Base-by-base conservation (phyloP, 176 grass and related monocot genomes). In the Hyparrhenia diplandra region DNA sequence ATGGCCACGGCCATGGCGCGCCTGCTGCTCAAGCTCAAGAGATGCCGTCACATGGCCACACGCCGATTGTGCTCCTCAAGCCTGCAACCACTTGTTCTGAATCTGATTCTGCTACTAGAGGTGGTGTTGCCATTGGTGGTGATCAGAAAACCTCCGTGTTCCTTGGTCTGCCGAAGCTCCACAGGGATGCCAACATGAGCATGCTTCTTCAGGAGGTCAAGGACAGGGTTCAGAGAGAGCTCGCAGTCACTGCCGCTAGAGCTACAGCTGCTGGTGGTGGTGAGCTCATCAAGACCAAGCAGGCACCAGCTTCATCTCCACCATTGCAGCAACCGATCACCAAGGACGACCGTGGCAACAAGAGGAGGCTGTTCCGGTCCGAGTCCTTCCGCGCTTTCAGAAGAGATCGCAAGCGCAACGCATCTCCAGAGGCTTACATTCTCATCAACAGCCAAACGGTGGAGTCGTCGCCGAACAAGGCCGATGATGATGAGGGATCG, bases 141-240 rank as follows among this genome's bases (percentile, higher is more conserved):
- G 12, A 49, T 20, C 47, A 51, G 47, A 51, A 51, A 7, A 23
- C 30, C 51, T n/a, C 30, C 51, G n/a, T 39, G 0, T 10, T 10
- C 2, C 21, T 81, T 39, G 82, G 72, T 14, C 80, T 80, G 7
- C 84, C 83, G 2, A 82, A 79, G 80, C 74, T 80, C 73, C 64
- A 64, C 31, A 88, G 80, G 83, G 94, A 92, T 13, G 80, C 27
- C 14, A 69, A 13, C 73, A 93, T 91, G 81, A 80, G 81, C 34
- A 42, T 79, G 34, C 87, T 98, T 65, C 83, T 98, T 71, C 71
- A 85, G 30, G 90, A 94, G 84, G 92, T 98, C 18, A 98, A 89
- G 71, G 39, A 75, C 55, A 85, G 80, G 73, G 74, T 98, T 10
- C 76, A 76, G 35, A 77, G 16, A 41, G 79, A 91, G 69, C 74